Percentiles rank a stretch among this genome's conserved stretches.
Evolutionary conservation across 2,329 filamentous ascomycete species (phyloP).

Genomic region (Huntiella decipiens): DNA sequence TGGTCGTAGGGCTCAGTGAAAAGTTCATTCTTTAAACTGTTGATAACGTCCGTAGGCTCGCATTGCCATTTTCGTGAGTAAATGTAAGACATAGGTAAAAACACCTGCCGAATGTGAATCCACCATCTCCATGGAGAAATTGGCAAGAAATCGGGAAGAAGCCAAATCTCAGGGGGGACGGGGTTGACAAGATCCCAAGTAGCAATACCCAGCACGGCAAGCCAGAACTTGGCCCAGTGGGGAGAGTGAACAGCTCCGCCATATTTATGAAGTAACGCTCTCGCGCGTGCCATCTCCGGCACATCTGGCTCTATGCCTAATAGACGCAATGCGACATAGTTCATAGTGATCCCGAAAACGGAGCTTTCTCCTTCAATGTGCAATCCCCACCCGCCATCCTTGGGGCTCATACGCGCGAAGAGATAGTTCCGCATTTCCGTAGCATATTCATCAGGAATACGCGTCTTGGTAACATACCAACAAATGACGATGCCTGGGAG

Average conservation of each 20-base stretch:
- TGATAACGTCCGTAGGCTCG: constrained; percentile 55
- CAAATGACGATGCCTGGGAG: constrained; percentile 68
- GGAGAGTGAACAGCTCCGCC: constrained; percentile 70
- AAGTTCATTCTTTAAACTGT: constrained; percentile 58
- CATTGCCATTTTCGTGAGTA: constrained; percentile 70
- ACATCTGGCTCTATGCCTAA: constrained; percentile 73
- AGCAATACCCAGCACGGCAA: constrained; percentile 64
- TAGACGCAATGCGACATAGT: constrained; percentile 65
- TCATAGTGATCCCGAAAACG: constrained; percentile 76
- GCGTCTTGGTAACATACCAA: constrained; percentile 78
- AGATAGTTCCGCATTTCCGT: constrained; percentile 89
- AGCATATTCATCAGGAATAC: constrained; percentile 59
- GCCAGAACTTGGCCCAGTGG: constrained; percentile 96
- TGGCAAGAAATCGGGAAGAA: constrained; percentile 78
- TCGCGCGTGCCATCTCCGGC: constrained; percentile 66
- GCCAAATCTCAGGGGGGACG: constrained; percentile 81
- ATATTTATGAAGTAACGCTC: constrained; percentile 62
- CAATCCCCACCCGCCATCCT: constrained; percentile 91
- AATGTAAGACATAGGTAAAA: constrained; percentile 75
- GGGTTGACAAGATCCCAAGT: constrained; percentile 91
- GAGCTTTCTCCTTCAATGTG: constrained; percentile 89
- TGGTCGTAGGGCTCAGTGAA: constrained; percentile 60
- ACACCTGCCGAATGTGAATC: constrained; percentile 97
- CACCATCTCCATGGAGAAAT: constrained; percentile 89
- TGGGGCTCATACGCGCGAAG: constrained; percentile 62